phyloP scores from a whole-genome alignment of 2,329 filamentous ascomycete species.

The Botrytis pseudocinerea region DNA sequence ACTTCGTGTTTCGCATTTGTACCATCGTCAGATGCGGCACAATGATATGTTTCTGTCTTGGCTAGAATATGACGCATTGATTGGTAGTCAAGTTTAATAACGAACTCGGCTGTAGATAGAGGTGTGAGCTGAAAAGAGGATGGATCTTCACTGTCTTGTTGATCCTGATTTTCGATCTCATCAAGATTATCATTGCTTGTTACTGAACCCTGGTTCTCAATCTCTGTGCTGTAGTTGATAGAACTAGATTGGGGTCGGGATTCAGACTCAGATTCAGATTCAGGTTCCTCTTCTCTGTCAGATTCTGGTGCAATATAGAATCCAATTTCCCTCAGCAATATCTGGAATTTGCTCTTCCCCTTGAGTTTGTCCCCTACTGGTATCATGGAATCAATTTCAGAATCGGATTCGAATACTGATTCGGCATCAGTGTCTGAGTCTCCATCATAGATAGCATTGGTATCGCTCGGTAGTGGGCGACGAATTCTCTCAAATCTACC shows the following conservation, averaged over 20 bases:
- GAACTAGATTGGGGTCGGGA: background rate
- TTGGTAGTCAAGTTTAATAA: background rate
- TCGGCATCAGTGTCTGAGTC: background rate
- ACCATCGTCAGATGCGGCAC: rapidly evolving
- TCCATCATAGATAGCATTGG: background rate
- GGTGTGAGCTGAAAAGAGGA: background rate
- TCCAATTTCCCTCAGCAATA: background rate
- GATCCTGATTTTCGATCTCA: background rate
- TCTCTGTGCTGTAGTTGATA: background rate
- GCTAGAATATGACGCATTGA: background rate
- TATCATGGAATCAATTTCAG: background rate
- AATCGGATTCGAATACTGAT: background rate
- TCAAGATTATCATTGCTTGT: background rate
- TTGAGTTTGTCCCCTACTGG: background rate
- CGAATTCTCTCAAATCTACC: background rate
- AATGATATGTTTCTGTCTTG: background rate
- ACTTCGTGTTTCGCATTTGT: background rate
- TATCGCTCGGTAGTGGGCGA: background rate
- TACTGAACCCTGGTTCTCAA: background rate
- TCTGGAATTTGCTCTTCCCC: background rate
- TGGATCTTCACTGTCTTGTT: background rate
- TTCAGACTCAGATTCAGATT: background rate
- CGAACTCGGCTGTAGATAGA: background rate
- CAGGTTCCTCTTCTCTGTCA: too few species aligned
- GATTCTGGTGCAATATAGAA: background rate